Base-by-base conservation (phyloP, 768 basidiomycete genomes). In the Leccinum rimulosum region DNA sequence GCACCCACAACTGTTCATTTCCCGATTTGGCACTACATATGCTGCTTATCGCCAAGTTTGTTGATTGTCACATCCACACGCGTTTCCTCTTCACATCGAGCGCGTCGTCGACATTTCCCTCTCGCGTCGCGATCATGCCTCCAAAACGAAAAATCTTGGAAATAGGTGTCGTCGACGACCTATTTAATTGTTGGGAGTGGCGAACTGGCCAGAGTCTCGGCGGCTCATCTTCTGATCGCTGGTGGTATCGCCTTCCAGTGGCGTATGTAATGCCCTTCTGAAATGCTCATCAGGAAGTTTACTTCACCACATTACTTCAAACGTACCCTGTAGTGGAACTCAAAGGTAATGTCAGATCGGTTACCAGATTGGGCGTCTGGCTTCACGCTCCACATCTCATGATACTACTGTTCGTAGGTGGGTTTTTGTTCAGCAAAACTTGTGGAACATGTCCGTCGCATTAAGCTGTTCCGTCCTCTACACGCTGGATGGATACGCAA, bases 321-420 rank as follows among this genome's bases (percentile, higher is more conserved):
- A 66, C 74, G 48, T 60, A 85, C 87, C 83, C 85, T 75, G 68
- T 90, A 90, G 40, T 84, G 77, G 67, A 89, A 91, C 3, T 82
- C 75, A 66, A 90, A 90, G 15, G 84, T 82, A 27, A 89, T 84
- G 55, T 80, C 82, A 15, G 85, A 81, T 3, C 68, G 65, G 10
- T 70, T 71, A n/a, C 66, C 58, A 12, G 71, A 68, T 31, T 73
- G 33, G 22, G 22, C 22, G 1, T 68, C 31, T 82, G 84, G 76
- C 54, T 75, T 72, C 11, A 86, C 78, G 4, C 73, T 68, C 84
- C 84, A 88, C 14, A 59, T 22, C 22, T 22, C 22, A 22, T 22
- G 22, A 22, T 22, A 22, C 22, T 71, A 74, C 60, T 84, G 85
- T 28, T 70, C 66, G n/a, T 71, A 70, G 10, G 78, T 68, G 33